Base-by-base conservation (phyloP, 2,329 filamentous ascomycete species). In the Colletotrichum lupini region DNA sequence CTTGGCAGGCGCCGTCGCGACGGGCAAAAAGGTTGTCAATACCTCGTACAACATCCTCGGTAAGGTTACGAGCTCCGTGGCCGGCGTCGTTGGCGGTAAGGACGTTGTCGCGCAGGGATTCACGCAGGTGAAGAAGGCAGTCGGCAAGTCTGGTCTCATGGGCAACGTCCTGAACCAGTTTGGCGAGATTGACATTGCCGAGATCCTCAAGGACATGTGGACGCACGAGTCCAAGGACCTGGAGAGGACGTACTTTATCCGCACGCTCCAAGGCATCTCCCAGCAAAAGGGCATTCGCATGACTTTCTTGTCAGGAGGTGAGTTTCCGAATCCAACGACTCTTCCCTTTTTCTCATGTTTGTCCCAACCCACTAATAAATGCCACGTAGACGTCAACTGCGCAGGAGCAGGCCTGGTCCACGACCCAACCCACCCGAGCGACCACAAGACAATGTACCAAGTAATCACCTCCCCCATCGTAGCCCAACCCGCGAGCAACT, bases 391-490 rank as follows among this genome's bases (percentile, higher is more conserved):
- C 79, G 96, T 98, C 81, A 97, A 96, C 82, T 93, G 92, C 78
- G 95, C 94, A 76, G 97, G 97, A 76, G 97, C 97, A 26, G 97
- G 97, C 72, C 89, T 99, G 12, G 92, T 99, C 1, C 97, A 99
- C 83, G 97, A 99, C 83, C 97, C 97, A 0, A 90, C 93, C 24
- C 94, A 97, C 81, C 96, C 96, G 0, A 92, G 91, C 52, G 95
- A 98, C 83, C 95, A 98, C 88, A 99, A 98, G 85, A 98, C 97
- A 32, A 99, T 99, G 96, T 99, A 98, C 85, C 97, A 99, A 82
- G 90, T 99, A 81, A 98, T 98, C 81, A 93, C 95, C 1, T 95
- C 95, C 3, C 92, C 95, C 7, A 94, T 99, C 74, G 96, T 98
- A 67, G 97, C 97, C 59, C 93, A 94, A 0, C 96, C 97, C 0